These are phyloP conservation scores for Rosa persica DNA, from an alignment of 306 rosid species.

Conservation along the genomic window DNA sequence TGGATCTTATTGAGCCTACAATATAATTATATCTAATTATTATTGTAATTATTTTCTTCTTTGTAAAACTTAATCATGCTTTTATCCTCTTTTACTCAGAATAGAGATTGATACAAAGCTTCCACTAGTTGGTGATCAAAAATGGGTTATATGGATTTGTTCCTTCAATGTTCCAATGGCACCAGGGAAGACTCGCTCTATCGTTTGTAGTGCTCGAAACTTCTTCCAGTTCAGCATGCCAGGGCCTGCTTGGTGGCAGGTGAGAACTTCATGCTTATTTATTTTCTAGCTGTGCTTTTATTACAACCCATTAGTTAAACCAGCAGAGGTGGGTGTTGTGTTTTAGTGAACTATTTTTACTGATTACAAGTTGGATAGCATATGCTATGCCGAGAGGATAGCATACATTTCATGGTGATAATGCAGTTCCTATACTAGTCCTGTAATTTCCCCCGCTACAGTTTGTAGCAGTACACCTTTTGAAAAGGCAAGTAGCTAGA, in stretches of 20 bases:
- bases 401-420: not conserved
- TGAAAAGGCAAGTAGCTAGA: not conserved
- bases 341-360: not conserved
- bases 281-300: not conserved
- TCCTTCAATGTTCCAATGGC: conserved; percentile 95
- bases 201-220: conserved; percentile 95
- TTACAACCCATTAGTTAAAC: not conserved
- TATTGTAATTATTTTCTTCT: not conserved
- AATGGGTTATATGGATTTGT: conserved; percentile 94
- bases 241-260: conserved; percentile 98
- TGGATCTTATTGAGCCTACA: not conserved
- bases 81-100: conserved; percentile 42
- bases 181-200: conserved; percentile 97
- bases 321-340: not conserved
- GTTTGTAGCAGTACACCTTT: not conserved
- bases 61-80: conserved; percentile 7
- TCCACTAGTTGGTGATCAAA: conserved; percentile 76
- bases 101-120: conserved; percentile 82
- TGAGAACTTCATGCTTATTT: conserved; percentile 34
- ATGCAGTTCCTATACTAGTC: not conserved
- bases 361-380: not conserved
- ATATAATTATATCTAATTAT: not conserved
- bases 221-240: conserved; percentile 92
- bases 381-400: not conserved
- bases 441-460: not conserved